A percentile compares a stretch with the other conserved stretches of the same genome.
These are phyloP conservation scores for Histomonas meleagridis DNA, from an alignment of 208 protist genomes.

Conservation along the genomic window DNA sequence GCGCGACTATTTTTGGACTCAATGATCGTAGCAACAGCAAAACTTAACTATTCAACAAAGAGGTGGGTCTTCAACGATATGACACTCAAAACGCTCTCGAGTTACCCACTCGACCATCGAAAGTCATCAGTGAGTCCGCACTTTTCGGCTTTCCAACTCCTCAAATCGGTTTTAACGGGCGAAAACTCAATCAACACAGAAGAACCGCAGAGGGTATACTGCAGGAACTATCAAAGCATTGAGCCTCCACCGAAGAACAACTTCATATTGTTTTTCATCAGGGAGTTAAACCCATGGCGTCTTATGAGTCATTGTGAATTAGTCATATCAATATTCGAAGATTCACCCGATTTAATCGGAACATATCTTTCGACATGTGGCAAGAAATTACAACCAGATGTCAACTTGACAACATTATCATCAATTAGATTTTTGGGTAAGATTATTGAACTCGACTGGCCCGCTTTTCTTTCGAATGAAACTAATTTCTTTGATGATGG, in stretches of 20 bases:
- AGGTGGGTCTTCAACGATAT: neutral
- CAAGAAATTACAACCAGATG: neutral
- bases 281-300: neutral
- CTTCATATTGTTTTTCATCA: neutral
- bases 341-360: neutral
- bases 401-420: neutral
- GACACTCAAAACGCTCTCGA: neutral
- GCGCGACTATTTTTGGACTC: neutral
- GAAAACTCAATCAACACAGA: neutral
- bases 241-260: neutral
- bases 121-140: neutral
- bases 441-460: neutral
- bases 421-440: neutral
- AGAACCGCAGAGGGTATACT: neutral
- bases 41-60: neutral
- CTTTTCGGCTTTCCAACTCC: neutral
- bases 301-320: neutral
- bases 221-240: neutral
- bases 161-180: neutral
- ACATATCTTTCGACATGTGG: neutral
- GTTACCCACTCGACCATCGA: neutral
- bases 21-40: neutral
- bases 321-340: neutral
- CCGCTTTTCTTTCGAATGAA: neutral
- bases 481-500: neutral